Base-by-base conservation (phyloP, 345 rosid species). In the Pistacia atlantica region DNA sequence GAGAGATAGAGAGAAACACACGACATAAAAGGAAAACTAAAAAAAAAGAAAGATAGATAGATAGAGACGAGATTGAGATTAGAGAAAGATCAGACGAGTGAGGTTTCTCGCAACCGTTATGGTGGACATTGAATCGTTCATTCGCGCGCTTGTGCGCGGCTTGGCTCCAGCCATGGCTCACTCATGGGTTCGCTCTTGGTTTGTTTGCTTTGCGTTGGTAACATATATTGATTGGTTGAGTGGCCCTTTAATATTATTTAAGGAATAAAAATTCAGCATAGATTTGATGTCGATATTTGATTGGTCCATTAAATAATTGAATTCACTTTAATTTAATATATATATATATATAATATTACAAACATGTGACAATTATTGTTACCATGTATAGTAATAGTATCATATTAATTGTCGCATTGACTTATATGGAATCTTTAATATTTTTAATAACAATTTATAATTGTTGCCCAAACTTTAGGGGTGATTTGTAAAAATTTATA, bases 101-200 rank as follows among this genome's bases (percentile, higher is more conserved):
- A 68, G 78, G 82, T 77, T 79, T 62, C 68, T 81, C 70, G 70
- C 83, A 78, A 82, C 89, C 86, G 87, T 76, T 82, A 80, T 67
- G 76, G 69, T 71, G 42, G n/a, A 57, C 82, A 60, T 69, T 79
- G 80, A 75, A 79, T 75, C 62, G 55, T 61, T 75, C 81, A 55
- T 80, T 86, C 83, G 86, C 84, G 87, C 83, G 86, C 77, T 70
- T 4, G 31, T 75, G 76, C 82, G 60, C 66, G 80, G 87, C 89
- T 75, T 73, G 75, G 82, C 82, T 82, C 81, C 16, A 62, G 33
- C 73, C 69, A 54, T 60, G 46, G 67, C 80, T 68, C 56, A 9
- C 45, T 8, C 38, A 51, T 13, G 56, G 49, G 65, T 67, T 75
- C 52, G 71, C 18, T 8, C n/a, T 33, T 49, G 60, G 22, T 2